Conservation (phyloP, 768 basidiomycete species). For the Boletus reticulatus region DNA sequence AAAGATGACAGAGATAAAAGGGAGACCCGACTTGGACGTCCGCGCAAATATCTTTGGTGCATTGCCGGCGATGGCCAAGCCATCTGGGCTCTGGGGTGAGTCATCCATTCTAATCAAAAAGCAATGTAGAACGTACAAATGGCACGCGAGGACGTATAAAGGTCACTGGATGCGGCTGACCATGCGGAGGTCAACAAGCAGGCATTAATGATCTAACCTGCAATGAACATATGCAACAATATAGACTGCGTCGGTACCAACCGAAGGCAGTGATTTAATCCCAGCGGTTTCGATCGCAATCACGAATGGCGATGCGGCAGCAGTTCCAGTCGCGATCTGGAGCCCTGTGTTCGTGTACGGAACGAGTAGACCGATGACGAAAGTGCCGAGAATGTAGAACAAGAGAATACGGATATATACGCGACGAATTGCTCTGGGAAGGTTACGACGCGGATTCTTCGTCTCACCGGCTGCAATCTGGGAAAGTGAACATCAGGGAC, state of each 20-base stretch:
- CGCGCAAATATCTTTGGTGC: slow-evolving; percentile 78
- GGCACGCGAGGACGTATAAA: slow-evolving; percentile 86
- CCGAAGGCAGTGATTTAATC: slow-evolving; percentile 81
- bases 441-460: slow-evolving; percentile 75
- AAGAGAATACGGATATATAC: slow-evolving; percentile 79
- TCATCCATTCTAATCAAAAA: neutral
- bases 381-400: slow-evolving; percentile 69
- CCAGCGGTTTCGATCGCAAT: slow-evolving; percentile 85
- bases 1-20: slow-evolving; percentile 68
- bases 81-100: slow-evolving; percentile 46
- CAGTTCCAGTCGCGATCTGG: slow-evolving; percentile 49
- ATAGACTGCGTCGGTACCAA: slow-evolving; percentile 34
- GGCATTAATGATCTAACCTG: slow-evolving; percentile 68
- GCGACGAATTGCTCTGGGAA: slow-evolving; percentile 55
- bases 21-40: slow-evolving; percentile 72
- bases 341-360: slow-evolving; percentile 65
- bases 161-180: slow-evolving; percentile 87
- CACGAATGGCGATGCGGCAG: slow-evolving; percentile 78
- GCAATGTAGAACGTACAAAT: slow-evolving; percentile 55
- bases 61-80: slow-evolving; percentile 74
- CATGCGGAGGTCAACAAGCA: slow-evolving; percentile 86
- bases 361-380: slow-evolving; percentile 81
- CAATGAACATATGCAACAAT: neutral
- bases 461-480: slow-evolving; percentile 89
- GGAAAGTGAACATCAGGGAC: slow-evolving; percentile 2